These are phyloP conservation scores for Fraxinus angustifolia DNA, from an alignment of 305 asterid species.

Conservation along the genomic window DNA sequence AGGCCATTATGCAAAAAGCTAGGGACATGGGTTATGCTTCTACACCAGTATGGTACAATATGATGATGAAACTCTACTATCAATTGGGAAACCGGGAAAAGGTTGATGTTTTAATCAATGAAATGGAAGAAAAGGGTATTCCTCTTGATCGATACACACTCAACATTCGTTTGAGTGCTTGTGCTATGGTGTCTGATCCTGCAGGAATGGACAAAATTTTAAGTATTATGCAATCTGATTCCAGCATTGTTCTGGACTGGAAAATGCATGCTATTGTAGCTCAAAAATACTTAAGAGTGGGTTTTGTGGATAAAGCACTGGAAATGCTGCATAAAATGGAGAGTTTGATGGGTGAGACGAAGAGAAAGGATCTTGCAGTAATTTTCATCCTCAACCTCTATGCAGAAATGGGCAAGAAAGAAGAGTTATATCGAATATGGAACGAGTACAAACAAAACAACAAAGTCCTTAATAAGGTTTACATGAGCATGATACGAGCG, in stretches of 20 bases:
- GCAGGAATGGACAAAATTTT: constrained; percentile 50
- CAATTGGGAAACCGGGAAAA: constrained; percentile 35
- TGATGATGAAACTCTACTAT: constrained; percentile 52
- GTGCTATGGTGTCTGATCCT: constrained; percentile 44
- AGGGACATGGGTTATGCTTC: constrained; percentile 50
- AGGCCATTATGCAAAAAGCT: constrained; percentile 52
- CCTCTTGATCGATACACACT: constrained; percentile 40
- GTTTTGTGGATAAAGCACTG: constrained; percentile 44
- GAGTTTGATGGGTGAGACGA: constrained; percentile 14
- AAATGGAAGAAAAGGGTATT: constrained; percentile 54
- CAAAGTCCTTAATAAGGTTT: constrained; percentile 43
- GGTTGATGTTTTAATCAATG: constrained; percentile 38
- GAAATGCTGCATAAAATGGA: constrained; percentile 40
- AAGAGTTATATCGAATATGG: constrained; percentile 47
- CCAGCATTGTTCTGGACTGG: constrained; percentile 27
- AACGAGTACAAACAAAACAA: constrained; percentile 31
- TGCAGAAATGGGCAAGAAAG: constrained; percentile 54
- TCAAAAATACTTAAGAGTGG: constrained; percentile 46
- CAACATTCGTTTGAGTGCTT: constrained; percentile 40
- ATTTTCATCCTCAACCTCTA: constrained; percentile 38
- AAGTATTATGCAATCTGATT: constrained; percentile 41
- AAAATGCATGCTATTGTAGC: constrained; percentile 36
- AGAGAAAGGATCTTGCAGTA: constrained; percentile 15
- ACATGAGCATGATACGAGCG: constrained; percentile 54
- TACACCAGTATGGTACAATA: constrained; percentile 53